A percentile compares a stretch with the other conserved stretches of the same genome.
Evolutionary conservation across 352 stramenopile species (phyloP).

Genomic region (Plasmopara halstedii): DNA sequence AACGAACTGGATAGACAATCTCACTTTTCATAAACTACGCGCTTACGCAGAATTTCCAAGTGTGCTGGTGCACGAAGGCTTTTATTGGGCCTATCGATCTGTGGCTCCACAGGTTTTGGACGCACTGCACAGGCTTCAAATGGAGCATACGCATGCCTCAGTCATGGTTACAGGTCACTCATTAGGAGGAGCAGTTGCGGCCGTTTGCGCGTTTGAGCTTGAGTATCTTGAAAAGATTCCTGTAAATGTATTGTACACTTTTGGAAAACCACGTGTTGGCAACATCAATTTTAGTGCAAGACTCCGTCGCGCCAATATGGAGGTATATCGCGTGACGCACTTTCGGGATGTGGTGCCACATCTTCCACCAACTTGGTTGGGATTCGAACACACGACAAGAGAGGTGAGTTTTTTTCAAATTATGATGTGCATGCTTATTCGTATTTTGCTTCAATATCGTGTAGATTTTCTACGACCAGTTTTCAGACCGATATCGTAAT

Average conservation of each 20-base stretch:
- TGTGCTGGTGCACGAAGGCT: slow-evolving; percentile 65
- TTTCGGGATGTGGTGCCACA: slow-evolving; percentile 74
- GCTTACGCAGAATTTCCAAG: slow-evolving; percentile 53
- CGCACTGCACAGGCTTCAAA: slow-evolving; percentile 23
- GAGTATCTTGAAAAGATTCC: slow-evolving; percentile 48
- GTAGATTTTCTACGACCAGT: slow-evolving; percentile 80
- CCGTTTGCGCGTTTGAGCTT: slow-evolving; percentile 72
- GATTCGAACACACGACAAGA: slow-evolving; percentile 63
- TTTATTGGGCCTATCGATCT: slow-evolving; percentile 74
- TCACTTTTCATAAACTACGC: slow-evolving; percentile 72
- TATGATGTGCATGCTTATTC: not conserved
- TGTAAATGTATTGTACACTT: slow-evolving; percentile 57
- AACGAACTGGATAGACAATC: slow-evolving; percentile 79
- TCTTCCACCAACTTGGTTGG: slow-evolving; percentile 65
- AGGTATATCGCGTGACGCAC: slow-evolving; percentile 72
- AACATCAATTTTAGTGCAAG: slow-evolving; percentile 56
- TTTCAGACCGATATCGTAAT: slow-evolving; percentile 47
- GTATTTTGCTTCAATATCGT: slow-evolving; percentile 1
- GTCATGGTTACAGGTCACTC: slow-evolving; percentile 71
- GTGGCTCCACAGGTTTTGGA: slow-evolving; percentile 45
- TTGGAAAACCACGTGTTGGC: slow-evolving; percentile 69
- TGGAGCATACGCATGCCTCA: slow-evolving; percentile 31
- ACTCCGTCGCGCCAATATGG: slow-evolving; percentile 41
- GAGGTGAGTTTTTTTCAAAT: too few relatives aligned
- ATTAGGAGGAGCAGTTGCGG: slow-evolving; percentile 58